These are phyloP conservation scores for Eutrema yunnanense DNA, from an alignment of 345 rosid species.

Conservation along the genomic window DNA sequence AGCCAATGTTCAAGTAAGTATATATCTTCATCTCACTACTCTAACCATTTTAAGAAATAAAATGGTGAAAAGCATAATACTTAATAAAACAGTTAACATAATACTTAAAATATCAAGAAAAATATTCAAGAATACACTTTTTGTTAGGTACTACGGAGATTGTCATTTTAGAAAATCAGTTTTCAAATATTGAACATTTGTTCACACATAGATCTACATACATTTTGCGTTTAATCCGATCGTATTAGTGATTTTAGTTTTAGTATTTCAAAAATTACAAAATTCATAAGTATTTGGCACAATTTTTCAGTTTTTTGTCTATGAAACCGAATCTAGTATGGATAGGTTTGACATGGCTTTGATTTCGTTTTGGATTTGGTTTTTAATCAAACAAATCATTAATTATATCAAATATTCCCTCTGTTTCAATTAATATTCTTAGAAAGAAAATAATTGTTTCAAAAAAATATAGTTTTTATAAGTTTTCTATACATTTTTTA, in stretches of 20 bases:
- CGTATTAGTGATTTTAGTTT: background rate
- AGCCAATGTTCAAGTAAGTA: conserved; percentile 79
- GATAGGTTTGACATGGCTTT: background rate
- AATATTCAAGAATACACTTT: background rate
- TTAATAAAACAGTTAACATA: background rate
- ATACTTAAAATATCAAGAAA: background rate
- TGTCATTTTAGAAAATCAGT: background rate
- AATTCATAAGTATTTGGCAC: background rate
- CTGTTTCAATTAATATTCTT: too few relatives aligned
- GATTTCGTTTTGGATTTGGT: background rate
- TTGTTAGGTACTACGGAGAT: background rate
- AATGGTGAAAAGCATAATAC: background rate
- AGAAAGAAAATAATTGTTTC: too few relatives aligned
- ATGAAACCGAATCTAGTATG: background rate
- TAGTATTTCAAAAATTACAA: background rate
- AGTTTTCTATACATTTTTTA: too few relatives aligned
- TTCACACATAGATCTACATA: background rate
- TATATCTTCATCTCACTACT: background rate
- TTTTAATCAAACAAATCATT: background rate
- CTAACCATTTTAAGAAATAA: background rate
- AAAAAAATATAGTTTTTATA: too few relatives aligned
- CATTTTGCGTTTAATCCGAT: background rate
- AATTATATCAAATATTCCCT: too few relatives aligned
- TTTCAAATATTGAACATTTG: background rate
- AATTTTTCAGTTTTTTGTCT: background rate